Base-by-base conservation (phyloP, 2,329 filamentous ascomycete species). In the Aspergillus amoenus region DNA sequence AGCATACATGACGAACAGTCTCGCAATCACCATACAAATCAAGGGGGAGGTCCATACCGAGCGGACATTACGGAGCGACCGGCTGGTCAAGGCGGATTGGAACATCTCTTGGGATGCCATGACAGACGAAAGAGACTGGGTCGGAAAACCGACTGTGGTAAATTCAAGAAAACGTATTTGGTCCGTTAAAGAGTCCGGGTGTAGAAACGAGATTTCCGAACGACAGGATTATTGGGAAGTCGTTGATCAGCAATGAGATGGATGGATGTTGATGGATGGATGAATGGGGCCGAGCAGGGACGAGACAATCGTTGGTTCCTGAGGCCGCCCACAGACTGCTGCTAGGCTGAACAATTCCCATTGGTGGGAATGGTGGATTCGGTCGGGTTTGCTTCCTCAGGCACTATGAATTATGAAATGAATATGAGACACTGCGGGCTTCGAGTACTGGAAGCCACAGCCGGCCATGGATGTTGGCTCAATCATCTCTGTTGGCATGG, bases 1-100 rank as follows among this genome's bases (percentile, higher is more conserved):
- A 58, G 57, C 43, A 46, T 40, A 17, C 15, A 22, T 13, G 17
- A 11, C n/a, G 42, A 18, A 44, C 13, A 12, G 21, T 22, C 7
- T 15, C 17, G 24, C 30, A 24, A 42, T 24, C 22, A 49, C 7
- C 21, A 41, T 21, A 24, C 2, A 30, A 40, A 34, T 11, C 12
- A 51, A 42, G 22, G 32, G 48, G 48, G 50, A 58, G 56, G 44
- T 51, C 72, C 85, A 66, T 80, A 92, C 91, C 70, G 88, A 91
- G 79, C 91, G 93, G 79, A 96, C 93, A 69, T 85, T 88, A 64
- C 91, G 88, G 71, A 96, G 85, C 71, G 91, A 93, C 78, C 91
- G 86, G 80, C 93, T 94, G 77, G 88, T 86, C 83, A 85, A 83
- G 45, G 84, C 84, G 58, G 79, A 76, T 59, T 68, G 61, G 61